Percentiles rank a stretch among this genome's conserved stretches.
These are phyloP conservation scores for Fomitopsis palustris DNA, from an alignment of 1,284 basidiomycete species.

Conservation along the genomic window DNA sequence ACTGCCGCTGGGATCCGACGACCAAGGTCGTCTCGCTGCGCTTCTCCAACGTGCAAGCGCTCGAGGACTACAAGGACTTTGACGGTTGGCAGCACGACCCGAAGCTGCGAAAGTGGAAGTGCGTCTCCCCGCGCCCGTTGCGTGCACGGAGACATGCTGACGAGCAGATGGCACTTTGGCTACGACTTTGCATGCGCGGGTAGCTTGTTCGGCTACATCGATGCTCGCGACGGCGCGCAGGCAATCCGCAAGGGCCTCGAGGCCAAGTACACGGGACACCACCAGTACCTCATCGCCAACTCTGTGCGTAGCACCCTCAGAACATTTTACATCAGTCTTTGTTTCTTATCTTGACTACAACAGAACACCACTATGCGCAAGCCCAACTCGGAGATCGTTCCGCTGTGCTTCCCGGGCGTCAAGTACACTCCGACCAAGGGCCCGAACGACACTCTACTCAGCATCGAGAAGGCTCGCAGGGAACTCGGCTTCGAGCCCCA, in stretches of 20 bases:
- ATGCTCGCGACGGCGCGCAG: slow-evolving; percentile 9
- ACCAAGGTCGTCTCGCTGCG: slow-evolving; percentile 8
- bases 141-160: not conserved
- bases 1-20: slow-evolving; percentile 8
- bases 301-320: not conserved
- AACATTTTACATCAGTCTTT: not conserved
- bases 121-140: not conserved
- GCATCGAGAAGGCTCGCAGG: slow-evolving; percentile 9
- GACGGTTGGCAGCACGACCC: slow-evolving; percentile 11
- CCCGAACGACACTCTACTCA: slow-evolving; percentile 7
- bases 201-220: slow-evolving; percentile 9
- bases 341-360: not conserved
- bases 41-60: slow-evolving; percentile 8
- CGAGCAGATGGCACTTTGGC: not conserved
- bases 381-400: slow-evolving; percentile 6
- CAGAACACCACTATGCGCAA: slow-evolving; percentile 9
- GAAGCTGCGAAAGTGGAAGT: slow-evolving; percentile 8
- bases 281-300: slow-evolving; percentile 10
- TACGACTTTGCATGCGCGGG: not conserved
- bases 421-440: slow-evolving; percentile 8
- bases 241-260: slow-evolving; percentile 9
- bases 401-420: slow-evolving; percentile 5
- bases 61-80: slow-evolving; percentile 6
- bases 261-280: slow-evolving; percentile 7
- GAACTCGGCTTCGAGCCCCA: slow-evolving; percentile 6